Evolutionary conservation across 352 stramenopile genomes (phyloP).

Genomic region (Globisporangium abappressorium): DNA sequence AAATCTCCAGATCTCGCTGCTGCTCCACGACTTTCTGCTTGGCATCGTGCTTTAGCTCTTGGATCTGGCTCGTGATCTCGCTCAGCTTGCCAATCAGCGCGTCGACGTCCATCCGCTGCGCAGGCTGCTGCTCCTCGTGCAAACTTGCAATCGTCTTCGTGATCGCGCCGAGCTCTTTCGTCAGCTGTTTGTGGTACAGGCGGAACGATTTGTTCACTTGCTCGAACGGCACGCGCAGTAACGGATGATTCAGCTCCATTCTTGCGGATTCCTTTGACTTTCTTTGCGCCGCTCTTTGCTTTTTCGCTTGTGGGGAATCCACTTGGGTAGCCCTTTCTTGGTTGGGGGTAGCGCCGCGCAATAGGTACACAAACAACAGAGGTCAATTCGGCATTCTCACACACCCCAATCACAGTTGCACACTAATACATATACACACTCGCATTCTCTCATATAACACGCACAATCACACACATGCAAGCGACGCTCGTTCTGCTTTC

Average conservation of each 20-base stretch:
- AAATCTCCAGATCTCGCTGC: constrained; percentile 54
- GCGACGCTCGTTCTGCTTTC: not conserved
- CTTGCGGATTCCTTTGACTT: not conserved
- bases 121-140: constrained; percentile 51
- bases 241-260: constrained; percentile 67
- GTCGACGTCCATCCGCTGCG: constrained; percentile 59
- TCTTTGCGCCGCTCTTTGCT: not conserved
- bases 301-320: not conserved
- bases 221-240: constrained; percentile 77
- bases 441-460: not conserved
- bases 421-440: not conserved
- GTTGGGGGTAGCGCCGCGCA: not conserved
- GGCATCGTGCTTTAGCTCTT: constrained; percentile 40
- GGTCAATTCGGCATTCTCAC: constrained; percentile 5
- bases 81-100: constrained; percentile 48
- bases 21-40: constrained; percentile 48
- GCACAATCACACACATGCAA: not conserved
- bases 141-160: constrained; percentile 47
- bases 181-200: constrained; percentile 79
- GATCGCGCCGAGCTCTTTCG: constrained; percentile 52
- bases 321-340: not conserved
- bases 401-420: not conserved
- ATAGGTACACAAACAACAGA: constrained; percentile 9
- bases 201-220: constrained; percentile 73
- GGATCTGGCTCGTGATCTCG: constrained; percentile 42